Conservation (phyloP, 2,329 filamentous ascomycete genomes). For the Coniochaeta sp. region DNA sequence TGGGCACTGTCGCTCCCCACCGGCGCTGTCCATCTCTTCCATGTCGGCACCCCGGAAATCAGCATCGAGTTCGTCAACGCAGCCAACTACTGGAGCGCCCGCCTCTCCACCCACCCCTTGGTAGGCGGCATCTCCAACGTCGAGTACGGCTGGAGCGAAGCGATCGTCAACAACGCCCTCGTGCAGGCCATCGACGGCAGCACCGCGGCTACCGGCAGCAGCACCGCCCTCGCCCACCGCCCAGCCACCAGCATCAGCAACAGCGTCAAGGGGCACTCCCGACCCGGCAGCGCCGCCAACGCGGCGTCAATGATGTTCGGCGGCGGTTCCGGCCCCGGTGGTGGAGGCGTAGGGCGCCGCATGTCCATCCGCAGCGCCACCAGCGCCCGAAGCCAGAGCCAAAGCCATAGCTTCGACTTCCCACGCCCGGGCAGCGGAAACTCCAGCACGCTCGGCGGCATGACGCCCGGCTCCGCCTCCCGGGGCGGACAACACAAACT, state of each 20-base stretch:
- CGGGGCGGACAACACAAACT: conserved; percentile 41
- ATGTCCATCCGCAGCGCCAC: conserved; percentile 38
- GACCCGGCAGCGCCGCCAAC: conserved; percentile 44
- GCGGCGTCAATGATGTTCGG: conserved; percentile 8
- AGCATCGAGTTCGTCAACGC: conserved; percentile 90
- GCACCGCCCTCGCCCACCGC: conserved; percentile 19
- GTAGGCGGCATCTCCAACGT: conserved; percentile 93
- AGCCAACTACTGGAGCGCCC: conserved; percentile 95
- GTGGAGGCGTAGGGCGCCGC: conserved; percentile 10
- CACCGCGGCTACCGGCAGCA: no score
- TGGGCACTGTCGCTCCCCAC: conserved; percentile 90
- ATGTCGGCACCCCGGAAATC: conserved; percentile 91
- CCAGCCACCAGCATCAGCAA: conserved; percentile 18
- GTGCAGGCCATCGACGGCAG: conserved; percentile 46
- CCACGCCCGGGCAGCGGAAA: conserved; percentile 43
- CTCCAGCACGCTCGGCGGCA: conserved; percentile 20
- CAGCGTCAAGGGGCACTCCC: conserved; percentile 31
- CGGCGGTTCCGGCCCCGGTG: neutral
- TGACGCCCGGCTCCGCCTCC: conserved; percentile 6
- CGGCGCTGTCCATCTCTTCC: conserved; percentile 95
- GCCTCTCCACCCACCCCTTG: conserved; percentile 87
- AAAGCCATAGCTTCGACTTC: conserved; percentile 60
- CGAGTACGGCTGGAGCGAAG: conserved; percentile 93
- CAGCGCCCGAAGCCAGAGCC: conserved; percentile 42
- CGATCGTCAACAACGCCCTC: conserved; percentile 60